A percentile compares a stretch with the other conserved stretches of the same genome.
Evolutionary conservation across 2,329 filamentous ascomycete species (phyloP).

Genomic region (Penicillium olsonii): DNA sequence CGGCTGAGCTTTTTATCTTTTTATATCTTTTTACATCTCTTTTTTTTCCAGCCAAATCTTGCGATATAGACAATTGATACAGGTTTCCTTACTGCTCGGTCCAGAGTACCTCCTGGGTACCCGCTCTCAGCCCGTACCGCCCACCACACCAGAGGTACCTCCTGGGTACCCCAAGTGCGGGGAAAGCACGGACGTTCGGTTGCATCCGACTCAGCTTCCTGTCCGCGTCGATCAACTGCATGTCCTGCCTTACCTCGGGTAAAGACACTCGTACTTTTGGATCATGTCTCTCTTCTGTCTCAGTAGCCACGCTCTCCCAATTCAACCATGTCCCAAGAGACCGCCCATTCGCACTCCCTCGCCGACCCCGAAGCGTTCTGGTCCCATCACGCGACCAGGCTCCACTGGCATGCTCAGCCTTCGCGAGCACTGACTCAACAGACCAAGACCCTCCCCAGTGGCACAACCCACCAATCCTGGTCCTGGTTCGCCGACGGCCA

Average conservation of each 20-base stretch:
- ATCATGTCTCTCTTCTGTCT: neutral
- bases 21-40: neutral
- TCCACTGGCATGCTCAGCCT: conserved; percentile 81
- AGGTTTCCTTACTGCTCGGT: conserved; percentile 3
- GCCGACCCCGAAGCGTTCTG: conserved; percentile 73
- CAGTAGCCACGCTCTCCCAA: neutral
- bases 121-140: neutral
- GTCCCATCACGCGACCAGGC: conserved; percentile 69
- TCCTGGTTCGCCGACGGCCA: conserved; percentile 87
- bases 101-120: conserved; percentile 7
- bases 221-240: neutral
- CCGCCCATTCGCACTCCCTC: conserved; percentile 61
- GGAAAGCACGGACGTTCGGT: conserved; percentile 25
- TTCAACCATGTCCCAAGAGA: conserved; percentile 44
- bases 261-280: conserved; percentile 1
- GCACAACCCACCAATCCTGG: conserved; percentile 73
- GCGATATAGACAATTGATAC: conserved; percentile 14
- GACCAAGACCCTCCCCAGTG: conserved; percentile 63
- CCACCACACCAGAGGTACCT: conserved; percentile 5
- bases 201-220: conserved; percentile 2
- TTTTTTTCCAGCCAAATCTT: conserved; percentile 17
- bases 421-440: conserved; percentile 60
- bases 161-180: conserved; percentile 21
- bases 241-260: conserved; percentile 4
- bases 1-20: conserved; percentile 35